Base-by-base conservation (phyloP, 164 flowering plant genomes). In the Magnolia kwangsiensis region DNA sequence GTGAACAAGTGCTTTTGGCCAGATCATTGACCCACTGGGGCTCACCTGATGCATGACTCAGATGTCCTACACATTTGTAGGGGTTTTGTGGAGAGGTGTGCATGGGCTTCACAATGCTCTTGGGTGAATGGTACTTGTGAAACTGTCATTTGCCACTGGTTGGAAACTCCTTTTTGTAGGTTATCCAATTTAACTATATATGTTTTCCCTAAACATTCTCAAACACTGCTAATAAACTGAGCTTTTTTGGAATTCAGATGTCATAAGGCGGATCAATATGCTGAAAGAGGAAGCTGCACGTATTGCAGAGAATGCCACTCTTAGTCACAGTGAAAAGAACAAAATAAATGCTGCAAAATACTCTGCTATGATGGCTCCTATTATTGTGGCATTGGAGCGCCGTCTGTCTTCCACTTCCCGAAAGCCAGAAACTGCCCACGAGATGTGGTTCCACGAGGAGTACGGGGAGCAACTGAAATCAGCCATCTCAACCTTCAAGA, bases 291-390 rank as follows among this genome's bases (percentile, higher is more conserved):
- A 96, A 83, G 98, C 95, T 80, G 87, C 88, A 75, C 84, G 99
- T 67, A 85, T 92, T 82, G 89, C 98, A 49, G 95, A 89, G 76
- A 96, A 92, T 85, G 82, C 72, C 71, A 96, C 99, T 69, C 90
- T 93, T 61, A 94, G 89, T 80, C 90, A 83, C 74, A 84, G 79
- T 81, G 98, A 96, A 86, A 96, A 96, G 85, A 87, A 78, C 83
- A 94, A 92, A 79, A 96, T 96, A 77, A 96, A 88, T 87, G 93
- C 97, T 79, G 97, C 99, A 59, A 93, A 90, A 80, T 96, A 92
- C 83, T 89, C 97, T 7, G 99, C 98, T 37, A 92, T 96, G 97
- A 96, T 96, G 99, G 95, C 99, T 77, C 98, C 99, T 21, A 83
- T 96, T 74, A 82, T 92, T 84, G 98, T 96, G 72, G 91, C 97